Evolutionary conservation across 768 basidiomycete genomes (phyloP), one percentile per base, ranked within the genome.

Genomic region (Flagelloscypha sp.): DNA sequence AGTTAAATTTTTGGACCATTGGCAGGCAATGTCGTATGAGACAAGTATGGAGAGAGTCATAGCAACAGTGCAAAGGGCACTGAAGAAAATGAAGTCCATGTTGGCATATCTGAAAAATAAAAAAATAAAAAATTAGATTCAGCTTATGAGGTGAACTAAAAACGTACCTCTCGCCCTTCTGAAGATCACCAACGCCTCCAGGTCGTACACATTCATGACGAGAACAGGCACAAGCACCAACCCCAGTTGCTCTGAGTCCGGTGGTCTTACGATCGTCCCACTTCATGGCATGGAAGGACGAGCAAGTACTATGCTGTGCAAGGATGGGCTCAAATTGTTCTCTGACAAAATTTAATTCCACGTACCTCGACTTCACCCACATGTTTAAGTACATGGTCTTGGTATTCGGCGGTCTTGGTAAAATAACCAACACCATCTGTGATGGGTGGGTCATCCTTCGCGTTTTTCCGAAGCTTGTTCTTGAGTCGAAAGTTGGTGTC

Each of bases 401-500:
- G 38, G 38, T 48, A 57, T 5, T 20, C 22, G 2, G 15, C 20
- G 5, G 31, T 30, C 20, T 45, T 36, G 7, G 35, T 30, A 6
- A 43, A 44, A 24, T 45, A 45, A 5, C 41, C 34, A 33, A 33
- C 36, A 11, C 43, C 42, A 2, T 41, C 31, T 4, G 42, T 36
- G 7, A 45, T 18, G 2, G 24, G 35, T 2, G 43, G 43, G 19
- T 44, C 42, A 11, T 27, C 24, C 15, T 19, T 16, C n/a, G 48
- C 40, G n/a, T 53, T 57, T 2, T 55, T 45, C 6, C 45, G 36
- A 12, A 48, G 31, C 30, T 48, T 47, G 2, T 54, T 46, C 27
- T 57, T 62, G 4, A 62, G 40, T 1, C 48, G 44, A 33, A 63
- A 66, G 35, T 54, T 57, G 13, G 58, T 56, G 31, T 61, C 57